phyloP scores from a whole-genome alignment of 805 yeast genomes.

The Wickerhamiella domercqiae region DNA sequence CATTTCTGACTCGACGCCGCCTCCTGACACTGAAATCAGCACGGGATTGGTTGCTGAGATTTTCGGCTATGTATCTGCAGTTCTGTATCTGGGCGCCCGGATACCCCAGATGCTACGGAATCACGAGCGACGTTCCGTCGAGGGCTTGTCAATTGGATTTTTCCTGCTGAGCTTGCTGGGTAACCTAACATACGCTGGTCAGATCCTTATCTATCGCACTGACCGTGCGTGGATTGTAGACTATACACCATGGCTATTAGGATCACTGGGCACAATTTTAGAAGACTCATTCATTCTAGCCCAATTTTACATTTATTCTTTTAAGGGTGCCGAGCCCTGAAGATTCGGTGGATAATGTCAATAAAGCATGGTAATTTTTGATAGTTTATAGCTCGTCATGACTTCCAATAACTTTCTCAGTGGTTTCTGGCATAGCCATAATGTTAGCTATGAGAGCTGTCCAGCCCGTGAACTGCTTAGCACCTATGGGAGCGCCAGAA shows the following conservation, averaged over 20 bases:
- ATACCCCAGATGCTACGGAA: slow-evolving; percentile 81
- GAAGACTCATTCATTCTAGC: slow-evolving; percentile 52
- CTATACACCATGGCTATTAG: slow-evolving; percentile 64
- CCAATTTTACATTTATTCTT: slow-evolving; percentile 47
- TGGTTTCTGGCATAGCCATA: slow-evolving; percentile 63
- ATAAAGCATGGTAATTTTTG: too few relatives aligned
- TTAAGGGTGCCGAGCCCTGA: too few relatives aligned
- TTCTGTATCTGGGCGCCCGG: slow-evolving; percentile 54
- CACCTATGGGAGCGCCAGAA: slow-evolving; percentile 65
- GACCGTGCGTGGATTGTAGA: slow-evolving; percentile 44
- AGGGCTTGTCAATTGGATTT: slow-evolving; percentile 73
- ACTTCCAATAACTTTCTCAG: not conserved
- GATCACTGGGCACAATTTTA: slow-evolving; percentile 60
- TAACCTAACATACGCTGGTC: slow-evolving; percentile 59
- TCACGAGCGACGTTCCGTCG: slow-evolving; percentile 58
- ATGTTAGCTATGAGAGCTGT: slow-evolving; percentile 65
- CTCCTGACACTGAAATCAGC: slow-evolving; percentile 13
- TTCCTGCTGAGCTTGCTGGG: slow-evolving; percentile 63
- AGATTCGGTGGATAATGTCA: too few relatives aligned
- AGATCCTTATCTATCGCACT: slow-evolving; percentile 48
- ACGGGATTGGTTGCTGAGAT: slow-evolving; percentile 35
- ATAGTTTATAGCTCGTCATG: slow-evolving; percentile 8
- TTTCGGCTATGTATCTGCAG: slow-evolving; percentile 56
- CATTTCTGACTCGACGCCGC: slow-evolving; percentile 24
- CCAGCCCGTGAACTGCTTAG: slow-evolving; percentile 91